Evolutionary conservation across 805 yeast species (phyloP).

Genomic region (Komagataella pastoris): DNA sequence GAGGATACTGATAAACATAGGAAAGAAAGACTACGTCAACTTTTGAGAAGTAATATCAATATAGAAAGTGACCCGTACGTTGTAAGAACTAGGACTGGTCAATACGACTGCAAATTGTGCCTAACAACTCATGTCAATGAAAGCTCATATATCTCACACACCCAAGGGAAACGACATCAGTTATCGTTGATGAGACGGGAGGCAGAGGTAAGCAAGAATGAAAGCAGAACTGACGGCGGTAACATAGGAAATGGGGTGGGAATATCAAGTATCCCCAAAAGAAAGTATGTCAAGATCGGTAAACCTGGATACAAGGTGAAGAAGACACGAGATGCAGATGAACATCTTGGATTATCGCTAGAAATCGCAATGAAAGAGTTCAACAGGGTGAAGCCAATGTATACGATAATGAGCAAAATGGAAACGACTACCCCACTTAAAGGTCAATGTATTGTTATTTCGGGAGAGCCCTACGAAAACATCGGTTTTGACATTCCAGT

Average conservation of each 20-base stretch:
- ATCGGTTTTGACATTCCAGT: conserved; percentile 66
- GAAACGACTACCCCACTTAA: conserved; percentile 36
- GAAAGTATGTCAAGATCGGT: conserved; percentile 49
- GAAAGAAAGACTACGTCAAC: conserved; percentile 51
- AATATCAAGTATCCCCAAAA: conserved; percentile 26
- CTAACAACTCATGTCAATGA: conserved; percentile 72
- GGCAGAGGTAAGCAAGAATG: conserved; percentile 22
- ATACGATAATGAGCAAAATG: conserved; percentile 64
- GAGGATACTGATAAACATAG: conserved; percentile 60
- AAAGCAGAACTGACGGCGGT: conserved; percentile 2
- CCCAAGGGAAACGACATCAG: conserved; percentile 77
- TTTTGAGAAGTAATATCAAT: conserved; percentile 37
- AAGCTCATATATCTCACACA: conserved; percentile 70
- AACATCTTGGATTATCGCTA: conserved; percentile 52
- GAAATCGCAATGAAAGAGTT: conserved; percentile 43
- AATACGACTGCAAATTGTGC: conserved; percentile 75
- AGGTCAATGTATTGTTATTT: conserved; percentile 60
- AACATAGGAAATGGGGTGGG: conserved; percentile 7
- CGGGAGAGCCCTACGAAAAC: conserved; percentile 88
- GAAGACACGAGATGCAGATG: conserved; percentile 54
- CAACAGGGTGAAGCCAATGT: conserved; percentile 38
- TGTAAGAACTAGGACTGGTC: conserved; percentile 70
- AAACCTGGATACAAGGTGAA: conserved; percentile 57
- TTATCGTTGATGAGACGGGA: conserved; percentile 50
- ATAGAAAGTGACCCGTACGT: conserved; percentile 71